Percentiles rank a stretch among this genome's conserved stretches.
Evolutionary conservation across 495 filamentous ascomycete genomes (phyloP).

Genomic region (Mytilinidion resinicola): DNA sequence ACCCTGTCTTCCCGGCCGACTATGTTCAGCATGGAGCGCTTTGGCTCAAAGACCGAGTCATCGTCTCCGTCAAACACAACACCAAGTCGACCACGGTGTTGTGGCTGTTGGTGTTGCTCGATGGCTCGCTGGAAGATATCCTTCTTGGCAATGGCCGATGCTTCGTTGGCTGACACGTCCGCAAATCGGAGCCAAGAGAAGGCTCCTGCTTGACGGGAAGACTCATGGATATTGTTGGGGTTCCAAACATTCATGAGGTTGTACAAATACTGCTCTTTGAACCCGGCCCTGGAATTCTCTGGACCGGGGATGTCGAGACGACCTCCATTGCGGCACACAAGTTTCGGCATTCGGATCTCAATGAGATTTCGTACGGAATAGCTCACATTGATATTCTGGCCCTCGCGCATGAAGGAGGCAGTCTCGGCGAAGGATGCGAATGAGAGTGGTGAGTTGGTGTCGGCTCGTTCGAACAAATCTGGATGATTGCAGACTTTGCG

Average conservation of each 20-base stretch:
- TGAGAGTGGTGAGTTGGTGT: constrained; percentile 80
- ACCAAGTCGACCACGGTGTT: constrained; percentile 42
- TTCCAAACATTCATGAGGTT: constrained; percentile 87
- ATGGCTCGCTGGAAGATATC: constrained; percentile 60
- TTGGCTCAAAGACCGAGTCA: constrained; percentile 50
- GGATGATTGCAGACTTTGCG: constrained; percentile 99
- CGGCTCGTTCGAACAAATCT: constrained; percentile 91
- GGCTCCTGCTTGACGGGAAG: constrained; percentile 47
- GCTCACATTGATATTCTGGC: constrained; percentile 65
- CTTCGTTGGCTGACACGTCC: constrained; percentile 68
- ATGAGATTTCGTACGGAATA: constrained; percentile 87
- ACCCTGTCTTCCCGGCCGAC: constrained; percentile 59
- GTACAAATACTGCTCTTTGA: constrained; percentile 62
- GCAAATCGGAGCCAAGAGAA: constrained; percentile 92
- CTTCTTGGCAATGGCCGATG: constrained; percentile 57
- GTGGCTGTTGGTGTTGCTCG: constrained; percentile 42
- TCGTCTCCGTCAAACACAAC: constrained; percentile 59
- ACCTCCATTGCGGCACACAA: constrained; percentile 70
- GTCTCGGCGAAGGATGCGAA: constrained; percentile 84
- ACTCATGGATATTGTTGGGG: constrained; percentile 66
- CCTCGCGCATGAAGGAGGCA: constrained; percentile 88
- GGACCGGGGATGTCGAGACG: constrained; percentile 69
- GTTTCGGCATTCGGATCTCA: constrained; percentile 71
- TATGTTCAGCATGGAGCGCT: constrained; percentile 76
- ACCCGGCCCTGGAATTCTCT: constrained; percentile 68